Evolutionary conservation across 768 basidiomycete genomes (phyloP).

Genomic region (Suillus decipiens): DNA sequence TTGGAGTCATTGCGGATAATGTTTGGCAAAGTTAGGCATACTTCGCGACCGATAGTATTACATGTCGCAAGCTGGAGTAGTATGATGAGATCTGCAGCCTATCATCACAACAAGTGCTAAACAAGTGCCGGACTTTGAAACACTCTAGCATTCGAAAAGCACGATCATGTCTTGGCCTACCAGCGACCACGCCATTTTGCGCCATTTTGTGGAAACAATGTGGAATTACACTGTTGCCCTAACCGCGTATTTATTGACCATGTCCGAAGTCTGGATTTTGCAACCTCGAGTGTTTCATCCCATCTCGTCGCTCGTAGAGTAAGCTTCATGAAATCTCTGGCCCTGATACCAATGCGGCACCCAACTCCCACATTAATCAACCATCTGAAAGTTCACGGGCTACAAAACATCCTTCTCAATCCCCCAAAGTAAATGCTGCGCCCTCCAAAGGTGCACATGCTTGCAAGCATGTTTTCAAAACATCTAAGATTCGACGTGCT

Average conservation of each 20-base stretch:
- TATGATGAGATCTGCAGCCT: too few relatives aligned
- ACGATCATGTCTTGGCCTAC: background rate
- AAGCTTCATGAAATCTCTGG: background rate
- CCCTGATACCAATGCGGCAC: background rate
- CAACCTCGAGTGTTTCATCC: background rate
- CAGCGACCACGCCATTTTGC: background rate
- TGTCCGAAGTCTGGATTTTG: background rate
- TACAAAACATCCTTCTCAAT: conserved; percentile 19
- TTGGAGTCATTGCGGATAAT: conserved; percentile 14
- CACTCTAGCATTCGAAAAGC: too few relatives aligned
- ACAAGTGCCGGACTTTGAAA: background rate
- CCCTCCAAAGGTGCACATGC: conserved; percentile 13
- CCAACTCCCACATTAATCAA: conserved; percentile 14
- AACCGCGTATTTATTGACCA: background rate
- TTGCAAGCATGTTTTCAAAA: conserved; percentile 17
- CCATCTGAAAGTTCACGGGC: conserved; percentile 8
- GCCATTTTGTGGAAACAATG: conserved; percentile 5
- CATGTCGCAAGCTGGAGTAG: background rate
- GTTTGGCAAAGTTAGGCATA: background rate
- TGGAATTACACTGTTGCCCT: background rate
- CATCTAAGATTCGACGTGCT: conserved; percentile 3
- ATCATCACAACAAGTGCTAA: background rate
- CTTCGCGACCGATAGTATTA: background rate
- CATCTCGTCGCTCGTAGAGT: background rate
- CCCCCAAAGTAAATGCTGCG: conserved; percentile 1